A percentile compares a stretch with the other conserved stretches of the same genome.
These are phyloP conservation scores for Aspergillus sergii DNA, from an alignment of 2,329 filamentous ascomycete species.

Conservation along the genomic window DNA sequence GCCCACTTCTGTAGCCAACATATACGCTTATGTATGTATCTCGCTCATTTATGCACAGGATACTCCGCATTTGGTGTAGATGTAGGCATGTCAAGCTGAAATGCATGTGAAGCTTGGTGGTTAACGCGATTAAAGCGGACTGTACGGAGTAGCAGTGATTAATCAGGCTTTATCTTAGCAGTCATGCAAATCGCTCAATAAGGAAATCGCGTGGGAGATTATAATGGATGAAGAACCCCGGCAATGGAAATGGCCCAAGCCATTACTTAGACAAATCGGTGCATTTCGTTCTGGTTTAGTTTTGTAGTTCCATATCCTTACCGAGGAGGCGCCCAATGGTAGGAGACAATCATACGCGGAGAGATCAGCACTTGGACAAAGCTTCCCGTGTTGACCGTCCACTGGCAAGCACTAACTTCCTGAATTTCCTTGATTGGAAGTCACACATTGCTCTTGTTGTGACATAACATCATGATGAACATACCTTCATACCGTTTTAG, in stretches of 20 bases:
- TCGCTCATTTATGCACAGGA: background rate
- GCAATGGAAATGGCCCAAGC: background rate
- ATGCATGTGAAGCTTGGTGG: background rate
- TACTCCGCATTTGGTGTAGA: background rate
- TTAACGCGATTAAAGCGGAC: background rate
- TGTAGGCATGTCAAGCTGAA: background rate
- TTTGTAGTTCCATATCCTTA: background rate
- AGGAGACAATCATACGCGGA: background rate
- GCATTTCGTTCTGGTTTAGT: background rate
- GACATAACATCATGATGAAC: background rate
- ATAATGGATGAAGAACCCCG: background rate
- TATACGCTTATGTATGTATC: background rate
- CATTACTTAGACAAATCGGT: background rate
- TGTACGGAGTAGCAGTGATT: background rate
- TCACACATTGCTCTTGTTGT: background rate
- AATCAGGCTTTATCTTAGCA: background rate
- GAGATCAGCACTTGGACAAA: slow-evolving; percentile 12
- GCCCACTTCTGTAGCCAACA: background rate
- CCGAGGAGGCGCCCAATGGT: background rate
- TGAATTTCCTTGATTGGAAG: background rate
- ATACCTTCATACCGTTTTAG: background rate
- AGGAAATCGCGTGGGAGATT: slow-evolving; percentile 7
- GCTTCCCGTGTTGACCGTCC: slow-evolving; percentile 5
- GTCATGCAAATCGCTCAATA: background rate
- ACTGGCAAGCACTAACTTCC: background rate